Evolutionary conservation across 352 stramenopile species (phyloP).

Genomic region (Halophytophthora batemanensis): DNA sequence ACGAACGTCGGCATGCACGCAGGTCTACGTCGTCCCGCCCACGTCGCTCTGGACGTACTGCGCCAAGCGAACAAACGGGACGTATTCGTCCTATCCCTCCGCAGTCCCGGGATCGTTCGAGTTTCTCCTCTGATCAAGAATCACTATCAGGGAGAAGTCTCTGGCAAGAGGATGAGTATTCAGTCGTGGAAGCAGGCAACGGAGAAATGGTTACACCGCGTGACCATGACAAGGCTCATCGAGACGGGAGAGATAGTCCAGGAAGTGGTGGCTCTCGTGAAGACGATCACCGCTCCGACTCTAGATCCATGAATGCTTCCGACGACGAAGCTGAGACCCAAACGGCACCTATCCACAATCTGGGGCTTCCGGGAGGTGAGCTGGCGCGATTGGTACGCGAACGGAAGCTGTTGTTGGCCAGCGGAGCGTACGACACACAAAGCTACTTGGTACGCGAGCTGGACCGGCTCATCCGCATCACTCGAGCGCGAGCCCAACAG

Average conservation of each 20-base stretch:
- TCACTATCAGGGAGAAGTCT: slow-evolving; percentile 6
- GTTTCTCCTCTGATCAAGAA: slow-evolving; percentile 9
- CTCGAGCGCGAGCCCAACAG: slow-evolving; percentile 21
- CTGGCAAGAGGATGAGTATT: slow-evolving; percentile 9
- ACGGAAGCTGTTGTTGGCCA: slow-evolving; percentile 53
- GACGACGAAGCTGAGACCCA: background rate
- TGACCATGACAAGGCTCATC: background rate
- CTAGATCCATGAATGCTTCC: background rate
- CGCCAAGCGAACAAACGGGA: slow-evolving; percentile 15
- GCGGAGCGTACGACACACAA: slow-evolving; percentile 53
- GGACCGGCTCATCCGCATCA: slow-evolving; percentile 46
- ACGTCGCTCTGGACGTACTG: slow-evolving; percentile 7
- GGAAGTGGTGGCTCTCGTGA: background rate
- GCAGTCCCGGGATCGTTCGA: background rate
- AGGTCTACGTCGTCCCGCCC: slow-evolving; percentile 9
- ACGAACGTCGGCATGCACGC: slow-evolving; percentile 6
- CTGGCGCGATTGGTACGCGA: slow-evolving; percentile 51
- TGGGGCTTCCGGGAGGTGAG: slow-evolving; percentile 16
- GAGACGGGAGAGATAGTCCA: background rate
- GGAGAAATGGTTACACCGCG: background rate
- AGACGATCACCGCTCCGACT: background rate
- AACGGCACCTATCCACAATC: background rate
- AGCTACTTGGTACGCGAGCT: slow-evolving; percentile 70
- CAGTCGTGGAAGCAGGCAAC: slow-evolving; percentile 7
- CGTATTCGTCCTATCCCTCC: slow-evolving; percentile 5